Evolutionary conservation across 2,329 filamentous ascomycete genomes (phyloP).

Genomic region (Metarhizium anisopliae): DNA sequence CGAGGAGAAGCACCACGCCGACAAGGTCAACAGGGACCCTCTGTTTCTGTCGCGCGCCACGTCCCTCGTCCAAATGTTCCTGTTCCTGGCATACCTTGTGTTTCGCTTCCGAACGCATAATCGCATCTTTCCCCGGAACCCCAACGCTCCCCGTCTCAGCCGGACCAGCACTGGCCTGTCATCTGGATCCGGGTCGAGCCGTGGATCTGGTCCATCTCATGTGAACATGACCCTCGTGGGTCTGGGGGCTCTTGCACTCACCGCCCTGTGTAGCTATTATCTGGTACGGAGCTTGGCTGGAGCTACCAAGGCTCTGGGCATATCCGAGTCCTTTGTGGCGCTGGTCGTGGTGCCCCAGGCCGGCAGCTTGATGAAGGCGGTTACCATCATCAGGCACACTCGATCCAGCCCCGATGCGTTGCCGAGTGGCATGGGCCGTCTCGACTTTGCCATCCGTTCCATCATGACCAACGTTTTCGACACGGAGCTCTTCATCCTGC

Average conservation of each 20-base stretch:
- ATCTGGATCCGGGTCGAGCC: background rate
- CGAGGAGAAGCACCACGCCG: background rate
- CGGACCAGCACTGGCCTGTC: background rate
- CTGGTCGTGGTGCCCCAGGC: conserved; percentile 4
- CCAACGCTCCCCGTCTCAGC: background rate
- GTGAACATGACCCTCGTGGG: background rate
- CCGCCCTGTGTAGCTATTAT: background rate
- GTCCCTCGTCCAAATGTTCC: conserved; percentile 6
- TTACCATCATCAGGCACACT: conserved; percentile 3
- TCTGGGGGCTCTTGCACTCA: background rate
- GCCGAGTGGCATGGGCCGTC: conserved; percentile 1
- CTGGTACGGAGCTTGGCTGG: background rate
- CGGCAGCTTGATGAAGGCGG: conserved; percentile 2
- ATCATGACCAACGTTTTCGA: conserved; percentile 7
- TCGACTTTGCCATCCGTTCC: conserved; percentile 6
- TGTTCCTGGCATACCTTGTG: conserved; percentile 9
- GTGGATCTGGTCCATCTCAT: background rate
- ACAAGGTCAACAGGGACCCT: conserved; percentile 3
- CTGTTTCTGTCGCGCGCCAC: conserved; percentile 10
- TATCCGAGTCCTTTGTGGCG: conserved; percentile 3
- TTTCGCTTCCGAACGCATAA: conserved; percentile 11
- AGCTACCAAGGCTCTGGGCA: background rate
- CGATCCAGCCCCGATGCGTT: background rate
- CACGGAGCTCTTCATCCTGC: conserved; percentile 5
- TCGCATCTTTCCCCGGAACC: conserved; percentile 7